Conservation (phyloP, 2,329 filamentous ascomycete species). For the Hymenoscyphus albidus region DNA sequence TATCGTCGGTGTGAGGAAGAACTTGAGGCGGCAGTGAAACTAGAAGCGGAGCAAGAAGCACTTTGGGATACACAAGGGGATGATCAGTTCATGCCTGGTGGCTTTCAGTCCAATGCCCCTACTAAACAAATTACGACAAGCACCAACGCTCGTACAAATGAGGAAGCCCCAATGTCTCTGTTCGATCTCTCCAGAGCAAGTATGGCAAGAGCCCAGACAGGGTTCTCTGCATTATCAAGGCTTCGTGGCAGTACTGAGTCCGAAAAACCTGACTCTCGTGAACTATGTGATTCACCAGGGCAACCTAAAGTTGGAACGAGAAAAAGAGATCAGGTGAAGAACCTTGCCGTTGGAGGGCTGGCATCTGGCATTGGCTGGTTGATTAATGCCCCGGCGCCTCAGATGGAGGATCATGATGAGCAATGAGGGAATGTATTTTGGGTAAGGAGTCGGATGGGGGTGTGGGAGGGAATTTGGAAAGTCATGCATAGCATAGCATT, state of each 20-base stretch:
- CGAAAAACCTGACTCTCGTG: constrained; percentile 6
- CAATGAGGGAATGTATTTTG: neutral
- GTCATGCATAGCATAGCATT: neutral
- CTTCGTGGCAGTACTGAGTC: constrained; percentile 18
- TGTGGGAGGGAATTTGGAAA: neutral
- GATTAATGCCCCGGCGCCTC: constrained; percentile 49
- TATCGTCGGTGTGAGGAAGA: constrained; percentile 78
- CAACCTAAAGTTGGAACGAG: constrained; percentile 39
- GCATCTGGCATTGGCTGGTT: constrained; percentile 66
- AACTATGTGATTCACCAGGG: constrained; percentile 24
- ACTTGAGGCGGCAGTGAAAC: constrained; percentile 60
- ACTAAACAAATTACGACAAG: constrained; percentile 34
- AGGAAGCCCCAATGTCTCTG: constrained; percentile 61
- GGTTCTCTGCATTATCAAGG: constrained; percentile 50
- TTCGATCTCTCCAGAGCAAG: constrained; percentile 62
- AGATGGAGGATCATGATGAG: neutral
- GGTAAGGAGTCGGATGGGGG: neutral
- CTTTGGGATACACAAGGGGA: constrained; percentile 67
- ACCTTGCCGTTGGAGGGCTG: constrained; percentile 63
- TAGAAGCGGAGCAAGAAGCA: constrained; percentile 65
- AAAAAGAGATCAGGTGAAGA: constrained; percentile 68
- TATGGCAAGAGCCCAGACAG: constrained; percentile 55
- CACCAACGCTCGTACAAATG: constrained; percentile 36
- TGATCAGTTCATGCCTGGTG: constrained; percentile 45
- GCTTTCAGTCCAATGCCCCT: constrained; percentile 41